Base-by-base conservation (phyloP, 2,329 filamentous ascomycete species). In the Penicillium glabrum region DNA sequence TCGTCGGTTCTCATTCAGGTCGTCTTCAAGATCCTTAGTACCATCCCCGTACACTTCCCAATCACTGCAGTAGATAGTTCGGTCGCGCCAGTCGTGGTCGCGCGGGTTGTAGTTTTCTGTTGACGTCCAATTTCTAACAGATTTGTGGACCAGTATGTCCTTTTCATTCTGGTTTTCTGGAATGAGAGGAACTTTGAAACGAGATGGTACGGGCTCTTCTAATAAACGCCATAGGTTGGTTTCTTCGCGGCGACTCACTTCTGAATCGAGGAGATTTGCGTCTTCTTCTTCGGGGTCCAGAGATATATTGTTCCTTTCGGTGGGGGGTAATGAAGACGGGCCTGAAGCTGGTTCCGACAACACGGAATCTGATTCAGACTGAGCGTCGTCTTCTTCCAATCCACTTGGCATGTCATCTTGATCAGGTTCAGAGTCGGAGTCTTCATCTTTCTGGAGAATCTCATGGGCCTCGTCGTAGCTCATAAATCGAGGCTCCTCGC, bases 11-110 rank as follows among this genome's bases (percentile, higher is more conserved):
- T 64, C 61, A 23, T 56, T 58, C 46, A 76, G 53, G 2, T 72
- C 67, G 10, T 71, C 66, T 16, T 72, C 62, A 6, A 73, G 46
- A 21, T 72, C 61, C 11, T 65, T 49, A 2, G 64, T 55, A 8
- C 67, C 67, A 35, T 65, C 60, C 1, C 71, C 71, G 54, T 72
- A 73, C n/a, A 70, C 69, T 62, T 85, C 82, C 83, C 83, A 85
- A 31, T 79, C 74, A 19, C 77, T 73, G 46, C 72, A 75, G 51
- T 80, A 83, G 2, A 80, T 65, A 1, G 75, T 71, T 49, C 69
- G 72, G 26, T 73, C 72, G 50, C 80, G 76, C 83, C 83, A 85
- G 49, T 79, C 70, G n/a, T 7, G 31, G 31, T 33, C 31, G 13
- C 13, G 13, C 31, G 14, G 31, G 31, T 33, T 33, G 31, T 33